Conservation (phyloP, 345 rosid species). For the Salix koriyanagi region DNA sequence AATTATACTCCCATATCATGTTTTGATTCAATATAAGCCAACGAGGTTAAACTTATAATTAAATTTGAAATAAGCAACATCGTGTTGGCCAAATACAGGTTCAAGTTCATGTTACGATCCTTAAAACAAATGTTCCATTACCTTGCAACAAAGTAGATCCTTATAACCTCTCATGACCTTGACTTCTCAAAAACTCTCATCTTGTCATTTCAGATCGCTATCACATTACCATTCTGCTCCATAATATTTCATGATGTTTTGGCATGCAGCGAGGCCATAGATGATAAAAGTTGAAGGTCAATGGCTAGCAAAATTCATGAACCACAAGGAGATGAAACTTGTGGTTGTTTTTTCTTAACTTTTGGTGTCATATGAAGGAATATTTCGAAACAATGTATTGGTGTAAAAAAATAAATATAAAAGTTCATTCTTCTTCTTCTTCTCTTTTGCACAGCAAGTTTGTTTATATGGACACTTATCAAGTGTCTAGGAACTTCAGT, state of each 20-base stretch:
- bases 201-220: conserved; percentile 33
- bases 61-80: neutral
- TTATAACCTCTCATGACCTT: conserved; percentile 32
- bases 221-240: conserved; percentile 33
- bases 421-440: neutral
- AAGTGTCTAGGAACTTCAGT: conserved; percentile 4
- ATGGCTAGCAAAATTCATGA: conserved; percentile 23
- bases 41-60: neutral
- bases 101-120: conserved; percentile 16
- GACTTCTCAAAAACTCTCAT: conserved; percentile 39
- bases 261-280: conserved; percentile 30
- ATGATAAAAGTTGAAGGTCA: conserved; percentile 30
- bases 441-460: neutral
- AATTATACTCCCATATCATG: neutral
- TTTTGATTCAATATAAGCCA: neutral
- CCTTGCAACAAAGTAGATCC: conserved; percentile 30
- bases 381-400: neutral
- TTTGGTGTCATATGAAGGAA: neutral
- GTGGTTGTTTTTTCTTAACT: neutral
- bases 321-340: conserved; percentile 15
- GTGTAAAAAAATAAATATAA: neutral
- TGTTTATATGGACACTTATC: neutral
- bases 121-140: conserved; percentile 13
- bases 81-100: neutral
- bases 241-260: conserved; percentile 31